Base-by-base conservation (phyloP, 768 basidiomycete genomes). In the Amylocystis lapponica region DNA sequence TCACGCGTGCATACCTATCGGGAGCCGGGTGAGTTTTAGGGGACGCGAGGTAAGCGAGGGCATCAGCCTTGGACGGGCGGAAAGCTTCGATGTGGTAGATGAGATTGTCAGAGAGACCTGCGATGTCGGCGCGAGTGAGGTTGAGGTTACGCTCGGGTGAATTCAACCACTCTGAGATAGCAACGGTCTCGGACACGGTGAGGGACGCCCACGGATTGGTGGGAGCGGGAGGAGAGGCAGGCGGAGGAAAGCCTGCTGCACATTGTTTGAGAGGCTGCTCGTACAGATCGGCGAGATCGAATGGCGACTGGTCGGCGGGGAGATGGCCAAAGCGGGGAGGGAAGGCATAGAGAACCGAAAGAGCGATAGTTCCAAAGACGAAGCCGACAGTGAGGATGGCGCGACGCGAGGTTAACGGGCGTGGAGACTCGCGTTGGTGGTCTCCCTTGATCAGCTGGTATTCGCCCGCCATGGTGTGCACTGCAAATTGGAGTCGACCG, bases 121-220 rank as follows among this genome's bases (percentile, higher is more conserved):
- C 65, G 5, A 51, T 30, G 19, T 51, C 52, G 20, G 42, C 53
- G 9, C 23, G 52, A 0, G 78, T 79, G 14, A 81, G 64, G 54
- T 81, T 81, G 3, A 81, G 65, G 5, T 50, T 50, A 38, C 59
- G 65, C 35, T 62, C 65, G 2, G 70, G 64, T 2, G 62, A 54
- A 31, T 59, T 59, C 6, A 81, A 65, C 75, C 78, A 81, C 10
- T 54, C 45, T 21, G 68, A 57, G 44, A 80, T 64, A 20, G 65
- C 49, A 13, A 63, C 53, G 4, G 70, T 70, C 45, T 80, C 76
- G 3, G 55, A 31, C 22, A 73, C 43, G 4, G 68, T 63, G 37
- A 81, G 66, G 12, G 75, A 70, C 5, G 70, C 64, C 77, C 78
- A 81, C 12, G 71, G 62, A 49, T 81, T 79, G 30, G 60, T 43